Evolutionary conservation across 1,139 yeast genomes (phyloP).

Genomic region (Geotrichum australiense): DNA sequence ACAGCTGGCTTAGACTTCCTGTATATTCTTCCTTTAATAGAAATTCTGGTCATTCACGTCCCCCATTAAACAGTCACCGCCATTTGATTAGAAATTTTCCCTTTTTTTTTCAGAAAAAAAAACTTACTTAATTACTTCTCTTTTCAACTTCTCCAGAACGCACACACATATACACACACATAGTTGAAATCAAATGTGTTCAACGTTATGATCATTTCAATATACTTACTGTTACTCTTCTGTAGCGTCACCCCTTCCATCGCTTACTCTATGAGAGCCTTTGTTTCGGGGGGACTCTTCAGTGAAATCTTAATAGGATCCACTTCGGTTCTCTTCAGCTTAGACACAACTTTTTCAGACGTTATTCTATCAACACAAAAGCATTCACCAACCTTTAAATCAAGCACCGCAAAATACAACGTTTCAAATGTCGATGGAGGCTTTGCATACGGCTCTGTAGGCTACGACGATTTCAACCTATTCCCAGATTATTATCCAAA

Average conservation of each 20-base stretch:
- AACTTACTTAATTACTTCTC: neutral
- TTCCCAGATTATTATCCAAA: too few relatives aligned
- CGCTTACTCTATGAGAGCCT: neutral
- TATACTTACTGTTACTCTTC: neutral
- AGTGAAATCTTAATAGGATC: neutral
- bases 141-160: neutral
- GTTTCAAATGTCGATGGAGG: constrained; percentile 18
- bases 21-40: too few relatives aligned
- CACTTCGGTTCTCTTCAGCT: neutral
- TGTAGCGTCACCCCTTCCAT: neutral
- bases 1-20: too few relatives aligned
- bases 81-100: too few relatives aligned
- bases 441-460: constrained; percentile 19
- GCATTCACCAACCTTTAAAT: constrained; percentile 5
- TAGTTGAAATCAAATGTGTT: neutral
- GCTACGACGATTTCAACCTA: constrained; percentile 21
- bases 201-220: neutral
- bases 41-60: too few relatives aligned
- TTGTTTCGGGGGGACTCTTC: neutral
- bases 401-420: too few relatives aligned
- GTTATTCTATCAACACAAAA: neutral
- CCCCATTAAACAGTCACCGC: too few relatives aligned
- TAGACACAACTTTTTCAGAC: neutral
- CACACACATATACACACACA: neutral
- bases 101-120: too few relatives aligned